Conservation (phyloP, 176 grass and related monocot genomes). For the Alopecurus myosuroides region DNA sequence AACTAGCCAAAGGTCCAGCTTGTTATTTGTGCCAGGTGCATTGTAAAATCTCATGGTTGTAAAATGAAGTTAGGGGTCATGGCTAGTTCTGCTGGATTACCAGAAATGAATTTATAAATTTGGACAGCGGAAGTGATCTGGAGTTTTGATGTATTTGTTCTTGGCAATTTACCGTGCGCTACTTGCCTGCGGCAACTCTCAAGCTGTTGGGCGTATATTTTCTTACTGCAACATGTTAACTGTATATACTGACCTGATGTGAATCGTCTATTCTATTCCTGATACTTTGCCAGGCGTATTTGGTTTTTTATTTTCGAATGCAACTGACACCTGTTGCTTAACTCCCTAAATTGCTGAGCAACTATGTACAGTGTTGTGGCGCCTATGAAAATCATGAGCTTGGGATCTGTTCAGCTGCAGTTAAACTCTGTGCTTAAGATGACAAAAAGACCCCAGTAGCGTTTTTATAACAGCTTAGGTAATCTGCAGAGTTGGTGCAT, state of each 20-base stretch:
- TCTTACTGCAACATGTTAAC: not conserved
- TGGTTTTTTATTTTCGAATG: not conserved
- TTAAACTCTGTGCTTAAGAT: not conserved
- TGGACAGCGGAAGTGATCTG: not conserved
- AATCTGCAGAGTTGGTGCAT: not conserved
- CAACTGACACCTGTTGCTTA: not conserved
- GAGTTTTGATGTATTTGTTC: not conserved
- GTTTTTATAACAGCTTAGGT: not conserved
- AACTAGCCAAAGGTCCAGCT: not conserved
- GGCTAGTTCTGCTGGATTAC: not conserved
- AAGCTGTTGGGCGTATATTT: not conserved
- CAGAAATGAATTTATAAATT: not conserved
- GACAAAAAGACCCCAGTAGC: not conserved
- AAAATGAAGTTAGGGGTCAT: not conserved
- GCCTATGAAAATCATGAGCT: not conserved
- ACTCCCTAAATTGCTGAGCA: not conserved
- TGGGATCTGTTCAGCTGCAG: not conserved
- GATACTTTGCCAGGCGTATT: too few relatives aligned
- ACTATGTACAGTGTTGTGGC: not conserved
- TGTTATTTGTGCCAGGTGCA: conserved; percentile 1
- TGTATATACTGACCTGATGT: not conserved
- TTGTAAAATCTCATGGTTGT: not conserved
- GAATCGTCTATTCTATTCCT: not conserved
- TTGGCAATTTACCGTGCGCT: not conserved
- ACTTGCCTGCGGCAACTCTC: not conserved